Evolutionary conservation across 1,284 basidiomycete genomes (phyloP), one percentile per base, ranked within the genome.

Genomic region (Puccinia hordei): DNA sequence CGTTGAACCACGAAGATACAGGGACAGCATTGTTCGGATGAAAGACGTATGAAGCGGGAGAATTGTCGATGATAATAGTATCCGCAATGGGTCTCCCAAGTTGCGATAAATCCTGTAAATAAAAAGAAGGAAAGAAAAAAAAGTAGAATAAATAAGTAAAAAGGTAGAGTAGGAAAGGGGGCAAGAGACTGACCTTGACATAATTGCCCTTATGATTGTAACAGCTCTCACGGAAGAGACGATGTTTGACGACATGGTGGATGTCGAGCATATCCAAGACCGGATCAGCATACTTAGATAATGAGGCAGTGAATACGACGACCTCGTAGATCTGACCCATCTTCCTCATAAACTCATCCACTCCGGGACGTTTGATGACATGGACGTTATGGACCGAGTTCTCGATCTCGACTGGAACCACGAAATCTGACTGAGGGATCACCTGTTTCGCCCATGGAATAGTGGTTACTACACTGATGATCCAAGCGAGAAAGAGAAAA

Each of bases 141-240:
- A 10, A n/a, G 10, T 5, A 51, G 53, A 38, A 1, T 17, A 51
- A 17, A 22, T 24, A 2, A 46, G 35, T 1, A 41, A 53, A 30
- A 8, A 51, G 41, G 24, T 15, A 4, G 38, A 35, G 53, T 69
- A 33, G 49, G 53, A 3, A 51, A 27, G 41, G 30, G 22, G n/a
- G n/a, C n/a, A n/a, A n/a, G n/a, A 73, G 44, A 83, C 82, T 69
- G 83, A 94, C 94, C 90, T 99, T 99, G 87, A 99, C 97, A 86
- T 98, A 99, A 87, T 97, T 99, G 76, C 97, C 97, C 87, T 93
- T 92, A 87, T 99, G 97, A 86, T 98, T 98, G 87, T 98, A 98
- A 87, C 96, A 99, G 84, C 93, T 95, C 87, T 99, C 96, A 81
- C 96, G 89, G 90, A 99, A 99, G 75, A 99, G 87, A 79, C 97